Percentiles rank a stretch among this genome's conserved stretches.
phyloP scores from a whole-genome alignment of 495 filamentous ascomycete genomes.

The Annulohypoxylon moriforme region DNA sequence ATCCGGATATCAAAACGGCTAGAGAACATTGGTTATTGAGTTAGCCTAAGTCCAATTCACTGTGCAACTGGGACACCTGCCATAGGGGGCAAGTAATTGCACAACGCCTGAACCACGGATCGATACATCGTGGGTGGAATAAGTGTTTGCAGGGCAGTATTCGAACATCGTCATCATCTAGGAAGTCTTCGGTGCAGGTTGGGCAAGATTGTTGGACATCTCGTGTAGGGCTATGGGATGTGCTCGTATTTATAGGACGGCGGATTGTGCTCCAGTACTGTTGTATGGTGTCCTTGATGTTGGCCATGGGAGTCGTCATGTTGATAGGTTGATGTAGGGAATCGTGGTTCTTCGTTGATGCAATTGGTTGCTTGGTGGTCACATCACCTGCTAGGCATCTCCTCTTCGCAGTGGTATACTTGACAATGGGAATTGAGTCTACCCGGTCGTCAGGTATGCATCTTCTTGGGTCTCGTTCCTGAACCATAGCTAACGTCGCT shows the following conservation, averaged over 20 bases:
- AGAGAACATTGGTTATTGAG: neutral
- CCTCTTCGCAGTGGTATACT: neutral
- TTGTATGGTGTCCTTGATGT: neutral
- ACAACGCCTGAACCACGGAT: conserved; percentile 1
- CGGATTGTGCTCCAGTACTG: neutral
- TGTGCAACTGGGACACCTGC: conserved; percentile 10
- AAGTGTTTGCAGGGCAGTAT: neutral
- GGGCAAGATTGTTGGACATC: neutral
- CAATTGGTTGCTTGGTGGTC: neutral
- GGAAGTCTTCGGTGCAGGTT: conserved; percentile 7
- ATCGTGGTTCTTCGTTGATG: neutral
- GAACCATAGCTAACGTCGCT: neutral
- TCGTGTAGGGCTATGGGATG: neutral
- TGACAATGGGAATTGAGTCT: conserved; percentile 6
- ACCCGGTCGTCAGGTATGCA: neutral
- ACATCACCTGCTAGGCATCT: neutral
- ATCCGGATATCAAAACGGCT: conserved; percentile 6
- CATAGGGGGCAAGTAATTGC: conserved; percentile 9
- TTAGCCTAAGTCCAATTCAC: neutral
- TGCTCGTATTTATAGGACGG: neutral
- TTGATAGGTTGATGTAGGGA: neutral
- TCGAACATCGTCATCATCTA: conserved; percentile 3
- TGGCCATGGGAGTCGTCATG: neutral
- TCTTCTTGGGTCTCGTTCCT: neutral
- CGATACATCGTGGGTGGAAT: conserved; percentile 9